Conservation (phyloP, 2,329 filamentous ascomycete species). For the Colletotrichum phormii region DNA sequence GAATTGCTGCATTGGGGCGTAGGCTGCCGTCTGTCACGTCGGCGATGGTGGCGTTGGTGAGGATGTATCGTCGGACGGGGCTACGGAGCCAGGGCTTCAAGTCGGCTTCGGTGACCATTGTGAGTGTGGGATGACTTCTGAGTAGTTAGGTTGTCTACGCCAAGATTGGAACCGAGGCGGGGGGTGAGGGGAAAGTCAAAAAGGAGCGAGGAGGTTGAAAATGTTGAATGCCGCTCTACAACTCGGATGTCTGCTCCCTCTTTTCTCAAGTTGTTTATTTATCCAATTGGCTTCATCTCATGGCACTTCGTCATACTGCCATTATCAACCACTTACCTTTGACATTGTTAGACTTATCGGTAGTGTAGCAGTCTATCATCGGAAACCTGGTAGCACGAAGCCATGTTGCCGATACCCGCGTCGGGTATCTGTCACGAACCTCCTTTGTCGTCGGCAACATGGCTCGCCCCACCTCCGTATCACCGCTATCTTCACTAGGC, state of each 20-base stretch:
- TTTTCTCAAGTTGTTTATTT: not conserved
- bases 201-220: not conserved
- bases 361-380: not conserved
- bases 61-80: constrained; percentile 46
- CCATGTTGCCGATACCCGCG: constrained; percentile 22
- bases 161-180: not conserved
- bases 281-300: constrained; percentile 7
- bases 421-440: constrained; percentile 25
- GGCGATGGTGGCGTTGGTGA: constrained; percentile 58
- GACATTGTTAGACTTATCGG: not conserved
- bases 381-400: not conserved
- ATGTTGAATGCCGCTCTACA: not conserved
- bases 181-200: not conserved
- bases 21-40: constrained; percentile 51
- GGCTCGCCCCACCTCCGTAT: constrained; percentile 23
- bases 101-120: constrained; percentile 42
- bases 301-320: not conserved
- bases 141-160: not conserved
- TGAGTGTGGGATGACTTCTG: not conserved
- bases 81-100: constrained; percentile 50
- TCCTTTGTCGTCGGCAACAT: constrained; percentile 23
- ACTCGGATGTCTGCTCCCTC: no score
- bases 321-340: not conserved
- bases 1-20: constrained; percentile 44
- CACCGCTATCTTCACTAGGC: constrained; percentile 16